Evolutionary conservation across 805 yeast species (phyloP), one percentile per base, ranked within the genome.

Genomic region (Kurtzmaniella cleridarum): DNA sequence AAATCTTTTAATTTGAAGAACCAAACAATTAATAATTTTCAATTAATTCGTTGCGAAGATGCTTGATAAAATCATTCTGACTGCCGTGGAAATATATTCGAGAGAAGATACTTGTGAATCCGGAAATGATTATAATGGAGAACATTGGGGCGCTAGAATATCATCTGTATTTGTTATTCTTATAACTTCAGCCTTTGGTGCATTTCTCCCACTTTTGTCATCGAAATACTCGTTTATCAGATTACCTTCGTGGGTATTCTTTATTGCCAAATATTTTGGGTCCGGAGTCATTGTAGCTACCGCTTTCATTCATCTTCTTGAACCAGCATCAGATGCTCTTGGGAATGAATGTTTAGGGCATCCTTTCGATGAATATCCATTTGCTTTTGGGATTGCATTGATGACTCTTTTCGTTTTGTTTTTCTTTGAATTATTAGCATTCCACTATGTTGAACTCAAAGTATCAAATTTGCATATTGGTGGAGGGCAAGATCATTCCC

Each of bases 231-330:
- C 85, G 0, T 72, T 72, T 47, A 66, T 82, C 32, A 64, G 78
- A 45, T 49, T 81, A 42, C 88, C 88, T 1, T 50, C 69, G 11
- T 71, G 78, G 76, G 72, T 78, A 46, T 82, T 81, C 59, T 80
- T 81, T 54, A 56, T 79, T 35, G 79, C 85, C 36, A 84, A 82
- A 51, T 84, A 73, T 59, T 85, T 85, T 54, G 95, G 95, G 44
- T 81, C 90, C 3, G 95, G 95, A 40, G 91, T 85, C 35, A 85
- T 85, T 51, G 72, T 85, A 10, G 85, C 91, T 11, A 85, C 95
- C 1, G 86, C 90, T 0, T 83, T 85, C 50, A 78, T 85, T 24
- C 95, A 85, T 62, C 63, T 85, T 43, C 60, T 85, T 42, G 70
- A 76, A 44, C 91, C 88, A 0, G 91, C 93, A 3, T 58, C 69